phyloP scores from a whole-genome alignment of 2,329 filamentous ascomycete genomes.

The Dactylellina drechsleri region DNA sequence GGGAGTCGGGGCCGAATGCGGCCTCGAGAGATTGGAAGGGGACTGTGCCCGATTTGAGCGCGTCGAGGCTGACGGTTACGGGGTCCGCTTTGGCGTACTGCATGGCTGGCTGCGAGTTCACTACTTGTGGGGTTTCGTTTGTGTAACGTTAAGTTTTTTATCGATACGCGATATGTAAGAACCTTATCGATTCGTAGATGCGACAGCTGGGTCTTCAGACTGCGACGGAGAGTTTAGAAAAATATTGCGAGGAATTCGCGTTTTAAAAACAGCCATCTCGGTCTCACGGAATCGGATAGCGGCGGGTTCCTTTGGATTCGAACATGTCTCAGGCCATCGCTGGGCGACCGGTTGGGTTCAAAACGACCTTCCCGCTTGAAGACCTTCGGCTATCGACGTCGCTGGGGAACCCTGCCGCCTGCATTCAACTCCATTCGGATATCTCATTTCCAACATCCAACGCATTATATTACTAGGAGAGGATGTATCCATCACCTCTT shows the following conservation, averaged over 20 bases:
- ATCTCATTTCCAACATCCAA: constrained; percentile 28
- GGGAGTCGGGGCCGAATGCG: constrained; percentile 88
- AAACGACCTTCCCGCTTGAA: constrained; percentile 35
- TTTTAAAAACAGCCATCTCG: constrained; percentile 39
- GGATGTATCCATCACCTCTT: too few species aligned
- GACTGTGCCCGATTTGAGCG: constrained; percentile 68
- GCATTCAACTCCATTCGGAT: too few species aligned
- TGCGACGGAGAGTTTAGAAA: constrained; percentile 2
- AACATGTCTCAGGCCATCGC: constrained; percentile 39
- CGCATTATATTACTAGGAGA: constrained; percentile 1
- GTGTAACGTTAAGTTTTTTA: constrained; percentile 48
- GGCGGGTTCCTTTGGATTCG: constrained; percentile 44
- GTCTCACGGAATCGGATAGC: constrained; percentile 41
- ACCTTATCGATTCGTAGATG: constrained; percentile 32
- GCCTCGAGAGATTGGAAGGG: constrained; percentile 75
- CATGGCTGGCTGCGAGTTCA: constrained; percentile 23
- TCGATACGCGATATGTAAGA: constrained; percentile 39
- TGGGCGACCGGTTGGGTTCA: constrained; percentile 19
- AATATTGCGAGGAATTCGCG: constrained; percentile 35
- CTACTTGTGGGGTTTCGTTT: constrained; percentile 1
- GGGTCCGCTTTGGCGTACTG: constrained; percentile 64
- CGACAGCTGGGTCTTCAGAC: background rate
- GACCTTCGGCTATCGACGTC: constrained; percentile 38
- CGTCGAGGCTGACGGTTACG: constrained; percentile 71
- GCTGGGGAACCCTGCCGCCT: constrained; percentile 24